Evolutionary conservation across 192 early-diverging fungal genomes (phyloP).

Genomic region (Kappamyces sp.): DNA sequence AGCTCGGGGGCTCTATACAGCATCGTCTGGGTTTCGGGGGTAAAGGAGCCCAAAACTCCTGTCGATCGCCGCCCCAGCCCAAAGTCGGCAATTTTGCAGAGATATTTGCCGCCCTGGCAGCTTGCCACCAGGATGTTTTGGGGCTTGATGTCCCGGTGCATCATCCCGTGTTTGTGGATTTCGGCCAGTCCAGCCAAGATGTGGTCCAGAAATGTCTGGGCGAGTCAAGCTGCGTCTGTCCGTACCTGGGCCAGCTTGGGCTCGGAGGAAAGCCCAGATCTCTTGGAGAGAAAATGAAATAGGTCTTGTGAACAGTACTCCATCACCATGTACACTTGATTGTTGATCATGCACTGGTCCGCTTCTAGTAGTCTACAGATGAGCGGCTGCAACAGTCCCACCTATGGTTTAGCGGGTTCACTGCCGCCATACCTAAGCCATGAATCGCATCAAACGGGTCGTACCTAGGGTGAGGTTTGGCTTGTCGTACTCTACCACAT

Average conservation of each 20-base stretch:
- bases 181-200: background rate
- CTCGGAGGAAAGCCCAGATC: background rate
- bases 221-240: background rate
- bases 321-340: slow-evolving; percentile 13
- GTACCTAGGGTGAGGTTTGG: background rate
- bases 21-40: slow-evolving; percentile 15
- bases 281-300: background rate
- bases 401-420: no score
- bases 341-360: slow-evolving; percentile 4
- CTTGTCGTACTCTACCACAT: slow-evolving; percentile 3
- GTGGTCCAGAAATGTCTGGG: slow-evolving; percentile 5
- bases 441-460: no score
- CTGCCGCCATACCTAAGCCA: no score
- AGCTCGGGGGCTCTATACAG: slow-evolving; percentile 45
- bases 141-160: slow-evolving; percentile 51
- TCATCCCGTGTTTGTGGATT: slow-evolving; percentile 36
- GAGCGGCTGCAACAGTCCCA: background rate
- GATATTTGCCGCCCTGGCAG: slow-evolving; percentile 12
- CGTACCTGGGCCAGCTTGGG: no score
- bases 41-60: slow-evolving; percentile 26
- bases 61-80: slow-evolving; percentile 23
- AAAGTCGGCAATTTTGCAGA: slow-evolving; percentile 41
- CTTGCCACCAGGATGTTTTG: slow-evolving; percentile 36
- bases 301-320: slow-evolving; percentile 9
- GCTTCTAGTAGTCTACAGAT: slow-evolving; percentile 12